Percentiles rank a stretch among this genome's conserved stretches.
Conservation (phyloP, 352 stramenopile species). For the Globisporangium solare region DNA sequence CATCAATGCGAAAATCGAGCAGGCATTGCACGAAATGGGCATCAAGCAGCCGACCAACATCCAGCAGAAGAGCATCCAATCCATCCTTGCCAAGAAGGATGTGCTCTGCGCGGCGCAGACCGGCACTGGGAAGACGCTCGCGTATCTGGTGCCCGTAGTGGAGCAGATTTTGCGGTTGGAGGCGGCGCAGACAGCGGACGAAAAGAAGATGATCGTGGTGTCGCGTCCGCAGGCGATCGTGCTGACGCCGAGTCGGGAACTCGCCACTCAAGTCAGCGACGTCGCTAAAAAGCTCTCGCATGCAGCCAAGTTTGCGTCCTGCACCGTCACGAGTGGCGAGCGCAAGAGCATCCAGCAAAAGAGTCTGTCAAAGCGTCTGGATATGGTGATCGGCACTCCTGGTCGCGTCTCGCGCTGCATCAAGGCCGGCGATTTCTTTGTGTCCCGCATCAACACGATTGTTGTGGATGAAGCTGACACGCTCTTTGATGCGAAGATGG, state of each 20-base stretch:
- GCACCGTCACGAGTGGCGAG: constrained; percentile 58
- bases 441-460: constrained; percentile 68
- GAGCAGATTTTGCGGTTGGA: constrained; percentile 50
- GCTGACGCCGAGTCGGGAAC: constrained; percentile 60
- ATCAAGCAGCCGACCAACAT: constrained; percentile 45
- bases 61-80: constrained; percentile 46
- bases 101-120: constrained; percentile 58
- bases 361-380: constrained; percentile 40
- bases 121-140: constrained; percentile 64
- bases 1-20: constrained; percentile 31
- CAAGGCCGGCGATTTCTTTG: constrained; percentile 59
- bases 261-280: constrained; percentile 58
- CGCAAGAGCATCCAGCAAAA: constrained; percentile 63
- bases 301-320: constrained; percentile 62
- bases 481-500: constrained; percentile 79
- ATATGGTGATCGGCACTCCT: constrained; percentile 74
- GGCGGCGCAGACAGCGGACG: constrained; percentile 14
- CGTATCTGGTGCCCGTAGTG: constrained; percentile 52
- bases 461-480: constrained; percentile 81
- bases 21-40: constrained; percentile 43
- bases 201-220: constrained; percentile 18
- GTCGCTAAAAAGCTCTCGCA: constrained; percentile 69
- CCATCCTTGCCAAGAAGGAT: constrained; percentile 35
- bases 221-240: constrained; percentile 47
- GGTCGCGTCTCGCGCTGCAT: constrained; percentile 72